A percentile compares a stretch with the other conserved stretches of the same genome.
phyloP scores from a whole-genome alignment of 768 basidiomycete genomes.

The Boletus huronensis region DNA sequence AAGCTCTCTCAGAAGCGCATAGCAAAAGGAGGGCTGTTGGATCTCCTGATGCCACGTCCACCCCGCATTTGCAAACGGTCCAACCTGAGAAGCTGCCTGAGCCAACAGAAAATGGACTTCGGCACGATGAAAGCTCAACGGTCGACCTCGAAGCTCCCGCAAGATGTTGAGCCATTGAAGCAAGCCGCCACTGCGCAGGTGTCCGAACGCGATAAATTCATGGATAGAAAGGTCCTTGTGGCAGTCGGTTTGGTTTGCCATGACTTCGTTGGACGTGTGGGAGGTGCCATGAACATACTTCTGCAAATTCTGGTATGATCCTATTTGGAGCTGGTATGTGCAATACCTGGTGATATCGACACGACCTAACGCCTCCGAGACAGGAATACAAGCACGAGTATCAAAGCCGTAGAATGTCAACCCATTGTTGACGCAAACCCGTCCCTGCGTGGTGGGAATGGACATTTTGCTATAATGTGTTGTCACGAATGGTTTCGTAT shows the following conservation, averaged over 20 bases:
- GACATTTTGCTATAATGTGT: slow-evolving; percentile 11
- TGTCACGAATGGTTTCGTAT: slow-evolving; percentile 19
- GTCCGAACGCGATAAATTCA: slow-evolving; percentile 44
- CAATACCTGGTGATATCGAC: slow-evolving; percentile 24
- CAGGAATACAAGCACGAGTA: slow-evolving; percentile 8
- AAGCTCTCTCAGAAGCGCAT: slow-evolving; percentile 35
- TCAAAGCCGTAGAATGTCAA: slow-evolving; percentile 33
- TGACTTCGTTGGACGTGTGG: slow-evolving; percentile 42
- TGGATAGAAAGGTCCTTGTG: slow-evolving; percentile 40
- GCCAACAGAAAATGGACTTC: slow-evolving; percentile 42
- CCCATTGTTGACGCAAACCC: slow-evolving; percentile 34
- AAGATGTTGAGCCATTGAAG: slow-evolving; percentile 53
- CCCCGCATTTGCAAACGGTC: slow-evolving; percentile 19
- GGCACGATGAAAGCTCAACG: slow-evolving; percentile 36
- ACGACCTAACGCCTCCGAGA: slow-evolving; percentile 9
- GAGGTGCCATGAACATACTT: slow-evolving; percentile 34
- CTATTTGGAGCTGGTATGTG: slow-evolving; percentile 31
- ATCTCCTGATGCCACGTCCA: slow-evolving; percentile 43
- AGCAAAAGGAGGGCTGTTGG: slow-evolving; percentile 31
- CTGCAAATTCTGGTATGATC: slow-evolving; percentile 36
- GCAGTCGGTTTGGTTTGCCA: slow-evolving; percentile 42
- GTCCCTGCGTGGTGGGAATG: slow-evolving; percentile 15
- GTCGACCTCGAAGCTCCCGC: slow-evolving; percentile 40
- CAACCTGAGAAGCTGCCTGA: slow-evolving; percentile 46
- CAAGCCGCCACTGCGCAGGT: slow-evolving; percentile 41